Evolutionary conservation across 1,139 yeast genomes (phyloP), one percentile per base, ranked within the genome.

Genomic region (Blastobotrys buckinghamii): DNA sequence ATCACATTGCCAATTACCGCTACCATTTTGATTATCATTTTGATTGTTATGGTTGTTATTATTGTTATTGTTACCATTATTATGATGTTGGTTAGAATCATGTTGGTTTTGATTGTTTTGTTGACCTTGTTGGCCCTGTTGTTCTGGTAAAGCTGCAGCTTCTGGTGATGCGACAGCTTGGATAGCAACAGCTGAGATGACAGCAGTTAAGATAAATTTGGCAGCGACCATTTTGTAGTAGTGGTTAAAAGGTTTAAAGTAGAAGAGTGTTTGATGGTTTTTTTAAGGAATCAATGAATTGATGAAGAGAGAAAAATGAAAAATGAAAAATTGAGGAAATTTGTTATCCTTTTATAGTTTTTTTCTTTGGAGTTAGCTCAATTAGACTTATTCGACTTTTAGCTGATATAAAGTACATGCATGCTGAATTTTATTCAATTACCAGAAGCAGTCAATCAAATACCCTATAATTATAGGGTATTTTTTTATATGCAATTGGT

Each of bases 1-100:
- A 22, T 29, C n/a, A 33, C 39, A 42, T 35, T 42, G 39, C 33
- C 45, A 20, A 26, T 42, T 35, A 9, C 30, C 20, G 16, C 30
- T 35, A n/a, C 30, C 20, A 9, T 41, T 41, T 12, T 40, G 10
- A 13, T 40, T 13, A 4, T 19, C 20, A n/a, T 27, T 26, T 27
- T 29, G 33, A 24, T 40, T 40, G 35, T 16, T 16, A 8, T 40
- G 6, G 19, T 40, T 26, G 43, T 40, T 40, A 6, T 40, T 26
- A 24, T 40, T 27, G 24, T 40, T 6, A 15, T 40, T 20, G 2
- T 17, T 13, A 32, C 22, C 5, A 32, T 17, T 20, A n/a, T 17
- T 22, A 22, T 22, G 24, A 22, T 22, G 24, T 22, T 22, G 24
- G 7, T 22, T 22, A 9, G 32, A 29, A 15, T 39, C 32, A 6